These are phyloP conservation scores for Hanseniaspora uvarum DNA, from an alignment of 1,139 yeast genomes.

Conservation along the genomic window DNA sequence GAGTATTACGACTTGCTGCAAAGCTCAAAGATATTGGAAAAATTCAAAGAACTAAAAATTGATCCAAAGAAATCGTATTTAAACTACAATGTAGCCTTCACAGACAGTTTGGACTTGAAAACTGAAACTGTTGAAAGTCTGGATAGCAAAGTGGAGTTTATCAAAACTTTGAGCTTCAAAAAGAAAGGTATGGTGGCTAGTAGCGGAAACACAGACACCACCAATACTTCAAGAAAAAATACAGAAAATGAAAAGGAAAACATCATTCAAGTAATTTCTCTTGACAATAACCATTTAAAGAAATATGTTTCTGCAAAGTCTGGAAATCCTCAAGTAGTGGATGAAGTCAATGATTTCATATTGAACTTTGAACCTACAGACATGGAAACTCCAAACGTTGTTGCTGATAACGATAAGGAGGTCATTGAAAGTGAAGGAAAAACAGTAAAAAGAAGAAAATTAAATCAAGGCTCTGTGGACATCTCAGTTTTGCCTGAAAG, in stretches of 20 bases:
- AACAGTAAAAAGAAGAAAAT: background rate
- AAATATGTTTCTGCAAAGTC: background rate
- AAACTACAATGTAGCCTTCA: conserved; percentile 27
- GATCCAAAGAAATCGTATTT: conserved; percentile 31
- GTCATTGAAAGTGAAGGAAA: background rate
- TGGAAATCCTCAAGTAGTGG: background rate
- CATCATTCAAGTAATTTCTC: conserved; percentile 5
- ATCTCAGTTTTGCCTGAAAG: background rate
- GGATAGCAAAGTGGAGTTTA: conserved; percentile 18
- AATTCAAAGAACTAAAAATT: conserved; percentile 34
- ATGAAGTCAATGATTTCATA: conserved; percentile 8
- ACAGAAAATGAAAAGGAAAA: background rate
- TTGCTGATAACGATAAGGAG: background rate
- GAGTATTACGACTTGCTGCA: conserved; percentile 42
- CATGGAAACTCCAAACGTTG: background rate
- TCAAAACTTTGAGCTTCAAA: conserved; percentile 16
- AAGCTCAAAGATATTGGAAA: conserved; percentile 45
- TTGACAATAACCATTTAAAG: background rate
- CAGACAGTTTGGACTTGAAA: conserved; percentile 16
- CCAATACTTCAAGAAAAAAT: background rate
- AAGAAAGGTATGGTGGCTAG: background rate
- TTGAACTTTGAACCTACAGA: conserved; percentile 9
- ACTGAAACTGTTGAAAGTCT: conserved; percentile 17
- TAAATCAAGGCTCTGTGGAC: background rate
- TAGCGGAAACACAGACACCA: conserved; percentile 1